Evolutionary conservation across 75 land plant genomes (phyloP).

Genomic region (Chamaecyparis obtusa): DNA sequence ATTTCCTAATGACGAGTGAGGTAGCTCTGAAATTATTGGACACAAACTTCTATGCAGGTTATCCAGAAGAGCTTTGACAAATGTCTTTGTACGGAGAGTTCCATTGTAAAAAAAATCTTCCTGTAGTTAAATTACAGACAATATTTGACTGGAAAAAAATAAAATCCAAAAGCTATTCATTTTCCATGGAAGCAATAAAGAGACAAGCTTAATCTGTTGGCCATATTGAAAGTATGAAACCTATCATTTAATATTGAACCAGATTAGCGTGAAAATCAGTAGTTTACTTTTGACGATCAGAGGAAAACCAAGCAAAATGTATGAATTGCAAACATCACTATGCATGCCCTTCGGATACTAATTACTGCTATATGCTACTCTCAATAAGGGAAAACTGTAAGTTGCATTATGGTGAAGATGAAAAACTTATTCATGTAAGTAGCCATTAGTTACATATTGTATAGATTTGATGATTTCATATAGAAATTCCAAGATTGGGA

Average conservation of each 20-base stretch:
- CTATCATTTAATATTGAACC: background rate
- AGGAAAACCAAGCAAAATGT: background rate
- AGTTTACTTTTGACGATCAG: background rate
- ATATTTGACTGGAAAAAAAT: background rate
- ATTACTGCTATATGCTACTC: background rate
- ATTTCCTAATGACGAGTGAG: background rate
- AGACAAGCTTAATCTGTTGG: background rate
- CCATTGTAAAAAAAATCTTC: too few relatives aligned
- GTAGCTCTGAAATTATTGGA: background rate
- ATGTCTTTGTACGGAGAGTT: background rate
- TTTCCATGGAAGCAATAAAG: background rate
- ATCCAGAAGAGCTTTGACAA: background rate
- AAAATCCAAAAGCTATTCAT: background rate
- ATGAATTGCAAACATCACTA: background rate
- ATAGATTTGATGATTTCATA: background rate
- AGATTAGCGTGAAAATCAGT: background rate
- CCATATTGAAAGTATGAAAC: background rate
- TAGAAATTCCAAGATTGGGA: background rate
- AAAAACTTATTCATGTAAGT: background rate
- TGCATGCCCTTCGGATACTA: background rate
- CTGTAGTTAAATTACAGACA: background rate
- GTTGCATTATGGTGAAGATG: background rate
- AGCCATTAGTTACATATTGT: background rate
- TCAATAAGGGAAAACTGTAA: background rate
- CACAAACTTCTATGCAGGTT: too few relatives aligned